Conservation (phyloP, 176 grass and related monocot species). For the Neostapfia colusana region DNA sequence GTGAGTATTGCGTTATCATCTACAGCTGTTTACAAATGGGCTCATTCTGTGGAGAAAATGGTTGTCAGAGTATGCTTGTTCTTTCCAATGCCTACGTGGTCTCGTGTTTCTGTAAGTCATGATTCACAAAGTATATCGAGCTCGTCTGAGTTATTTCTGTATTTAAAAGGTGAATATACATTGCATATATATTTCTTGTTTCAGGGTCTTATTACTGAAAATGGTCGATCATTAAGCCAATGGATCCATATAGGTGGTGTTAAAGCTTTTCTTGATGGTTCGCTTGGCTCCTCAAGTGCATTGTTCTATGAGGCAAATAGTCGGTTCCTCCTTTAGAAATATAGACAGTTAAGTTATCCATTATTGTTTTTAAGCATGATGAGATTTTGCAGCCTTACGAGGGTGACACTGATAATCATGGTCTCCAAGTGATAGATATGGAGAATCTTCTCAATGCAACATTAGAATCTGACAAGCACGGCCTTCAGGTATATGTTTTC, state of each 20-base stretch:
- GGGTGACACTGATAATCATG: conserved; percentile 54
- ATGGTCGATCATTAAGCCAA: conserved; percentile 59
- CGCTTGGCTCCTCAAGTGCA: conserved; percentile 86
- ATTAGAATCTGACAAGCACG: conserved; percentile 68
- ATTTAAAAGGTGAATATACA: conserved; percentile 14
- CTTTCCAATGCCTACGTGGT: conserved; percentile 82
- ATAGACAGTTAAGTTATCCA: neutral
- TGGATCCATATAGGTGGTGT: conserved; percentile 96
- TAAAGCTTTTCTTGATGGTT: conserved; percentile 95
- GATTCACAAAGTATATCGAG: conserved; percentile 15
- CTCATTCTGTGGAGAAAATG: conserved; percentile 80
- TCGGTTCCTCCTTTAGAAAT: neutral
- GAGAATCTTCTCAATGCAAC: conserved; percentile 66
- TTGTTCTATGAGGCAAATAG: conserved; percentile 73
- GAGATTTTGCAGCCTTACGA: conserved; percentile 60
- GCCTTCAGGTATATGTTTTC: conserved; percentile 68
- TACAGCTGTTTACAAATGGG: conserved; percentile 85
- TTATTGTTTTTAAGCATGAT: neutral
- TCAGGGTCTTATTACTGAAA: conserved; percentile 77
- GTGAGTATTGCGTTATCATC: conserved; percentile 10
- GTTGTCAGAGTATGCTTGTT: conserved; percentile 83
- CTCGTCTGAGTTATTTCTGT: conserved; percentile 22
- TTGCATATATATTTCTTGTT: conserved; percentile 6
- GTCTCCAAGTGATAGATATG: conserved; percentile 69
- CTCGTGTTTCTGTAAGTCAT: conserved; percentile 63